Base-by-base conservation (phyloP, 1,139 yeast genomes). In the Sporopachydermia cereana region DNA sequence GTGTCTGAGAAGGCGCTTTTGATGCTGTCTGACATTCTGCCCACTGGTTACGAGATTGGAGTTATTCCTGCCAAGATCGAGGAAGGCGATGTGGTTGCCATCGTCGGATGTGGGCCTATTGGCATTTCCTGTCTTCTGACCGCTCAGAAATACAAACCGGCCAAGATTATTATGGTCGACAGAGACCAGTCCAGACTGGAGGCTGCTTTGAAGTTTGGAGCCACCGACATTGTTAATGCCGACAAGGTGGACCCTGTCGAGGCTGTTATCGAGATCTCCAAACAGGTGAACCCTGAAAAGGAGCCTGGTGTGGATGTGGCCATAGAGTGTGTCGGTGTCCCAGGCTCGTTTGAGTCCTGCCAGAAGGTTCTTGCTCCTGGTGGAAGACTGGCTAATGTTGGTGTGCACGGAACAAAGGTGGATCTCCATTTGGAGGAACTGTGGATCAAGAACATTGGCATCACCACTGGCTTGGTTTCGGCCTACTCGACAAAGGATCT, bases 51-150 rank as follows among this genome's bases (percentile, higher is more conserved):
- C 51, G 74, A 69, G 53, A 65, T 69, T 46, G 73, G 74, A 47
- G 69, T 70, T 2, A 44, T 69, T 1, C 51, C 60, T 14, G 72
- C 67, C 42, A 54, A 60, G 46, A 64, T 71, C 41, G 54, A 63
- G 44, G 57, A 62, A 45, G 69, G 68, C 46, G 73, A 69, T 48
- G 50, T 61, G 17, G 71, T 71, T 21, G 76, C 74, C 3, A 62
- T 71, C 54, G 71, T 71, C 43, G 76, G 76, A 39, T 57, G 67
- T n/a, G 76, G 76, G 2, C 72, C 75, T 3, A 69, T 71, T 41
- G 76, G 76, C 41, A 55, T 68, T 44, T 62, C 71, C 9, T 69
- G 70, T 1, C 52, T 69, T 48, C 53, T 68, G 43, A 61, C 70
- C 3, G 61, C 71, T 2, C 62, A 64, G 47, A 56, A 64, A 14